phyloP scores from a whole-genome alignment of 495 filamentous ascomycete genomes.

The Neurospora sp. region DNA sequence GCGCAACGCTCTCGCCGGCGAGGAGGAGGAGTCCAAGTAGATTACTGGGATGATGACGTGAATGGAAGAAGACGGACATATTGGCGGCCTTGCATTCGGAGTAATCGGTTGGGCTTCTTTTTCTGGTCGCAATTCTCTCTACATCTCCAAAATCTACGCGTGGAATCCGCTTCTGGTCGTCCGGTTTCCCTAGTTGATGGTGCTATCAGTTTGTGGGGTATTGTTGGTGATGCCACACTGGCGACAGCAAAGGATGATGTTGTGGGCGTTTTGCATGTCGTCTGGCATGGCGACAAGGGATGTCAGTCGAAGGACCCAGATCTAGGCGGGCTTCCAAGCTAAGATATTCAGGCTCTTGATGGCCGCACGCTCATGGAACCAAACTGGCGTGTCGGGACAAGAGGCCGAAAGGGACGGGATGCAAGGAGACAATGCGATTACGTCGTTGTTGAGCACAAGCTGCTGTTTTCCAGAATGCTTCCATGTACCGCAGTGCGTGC shows the following conservation, averaged over 20 bases:
- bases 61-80: conserved; percentile 29
- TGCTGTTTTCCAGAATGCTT: not conserved
- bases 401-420: not conserved
- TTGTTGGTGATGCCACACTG: conserved; percentile 7
- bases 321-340: not conserved
- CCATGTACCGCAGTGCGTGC: not conserved
- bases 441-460: not conserved
- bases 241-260: conserved; percentile 15
- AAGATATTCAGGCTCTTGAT: not conserved
- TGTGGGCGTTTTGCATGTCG: conserved; percentile 44
- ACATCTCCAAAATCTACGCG: conserved; percentile 22
- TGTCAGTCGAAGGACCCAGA: not conserved
- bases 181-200: conserved; percentile 8
- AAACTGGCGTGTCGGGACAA: not conserved
- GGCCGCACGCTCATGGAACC: not conserved
- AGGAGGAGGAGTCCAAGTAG: conserved; percentile 52
- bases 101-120: conserved; percentile 44
- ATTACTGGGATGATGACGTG: conserved; percentile 21
- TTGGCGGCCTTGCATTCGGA: conserved; percentile 46
- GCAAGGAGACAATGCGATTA: conserved; percentile 2
- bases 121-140: conserved; percentile 37
- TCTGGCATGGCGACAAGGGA: conserved; percentile 14
- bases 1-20: conserved; percentile 71
- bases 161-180: conserved; percentile 13
- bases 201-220: conserved; percentile 13